These are phyloP conservation scores for Lenzites betulinus DNA, from an alignment of 768 basidiomycete species.

Conservation along the genomic window DNA sequence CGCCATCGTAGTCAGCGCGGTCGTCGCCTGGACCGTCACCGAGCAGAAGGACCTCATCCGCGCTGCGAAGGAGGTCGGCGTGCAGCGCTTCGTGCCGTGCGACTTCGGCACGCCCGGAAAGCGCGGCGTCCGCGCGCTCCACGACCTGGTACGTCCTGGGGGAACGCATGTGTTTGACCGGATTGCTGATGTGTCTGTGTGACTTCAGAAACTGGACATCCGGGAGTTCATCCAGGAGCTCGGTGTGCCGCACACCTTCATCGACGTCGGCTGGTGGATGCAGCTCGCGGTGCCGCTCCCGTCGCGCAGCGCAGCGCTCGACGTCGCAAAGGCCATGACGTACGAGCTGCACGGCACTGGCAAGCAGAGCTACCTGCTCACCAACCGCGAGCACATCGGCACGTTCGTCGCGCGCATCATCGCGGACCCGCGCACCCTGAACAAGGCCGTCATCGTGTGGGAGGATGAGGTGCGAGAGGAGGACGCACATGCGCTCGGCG, in stretches of 20 bases:
- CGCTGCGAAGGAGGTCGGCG: slow-evolving; percentile 26
- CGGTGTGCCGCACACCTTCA: slow-evolving; percentile 33
- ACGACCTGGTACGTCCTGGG: background rate
- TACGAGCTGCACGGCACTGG: slow-evolving; percentile 24
- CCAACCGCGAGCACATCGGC: slow-evolving; percentile 31
- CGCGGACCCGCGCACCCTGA: slow-evolving; percentile 35
- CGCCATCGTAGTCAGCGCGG: slow-evolving; percentile 20
- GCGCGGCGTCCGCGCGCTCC: background rate
- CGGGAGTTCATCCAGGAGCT: slow-evolving; percentile 29
- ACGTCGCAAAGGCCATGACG: background rate
- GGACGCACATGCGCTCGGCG: slow-evolving; percentile 28
- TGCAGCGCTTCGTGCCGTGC: slow-evolving; percentile 29
- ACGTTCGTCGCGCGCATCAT: slow-evolving; percentile 34
- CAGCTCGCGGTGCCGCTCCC: slow-evolving; percentile 21
- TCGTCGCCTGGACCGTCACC: background rate
- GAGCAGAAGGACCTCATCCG: slow-evolving; percentile 22
- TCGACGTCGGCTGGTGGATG: slow-evolving; percentile 38
- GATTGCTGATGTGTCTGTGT: no score
- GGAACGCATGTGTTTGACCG: no score
- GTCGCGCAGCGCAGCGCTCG: background rate
- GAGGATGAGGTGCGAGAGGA: slow-evolving; percentile 30
- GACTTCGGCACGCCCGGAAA: slow-evolving; percentile 26
- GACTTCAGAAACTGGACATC: slow-evolving; percentile 32
- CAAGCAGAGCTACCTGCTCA: slow-evolving; percentile 25
- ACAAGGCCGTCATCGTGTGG: slow-evolving; percentile 32